Evolutionary conservation across 192 early-diverging fungal genomes (phyloP).

Genomic region (Phycomyces blakesleeanus): DNA sequence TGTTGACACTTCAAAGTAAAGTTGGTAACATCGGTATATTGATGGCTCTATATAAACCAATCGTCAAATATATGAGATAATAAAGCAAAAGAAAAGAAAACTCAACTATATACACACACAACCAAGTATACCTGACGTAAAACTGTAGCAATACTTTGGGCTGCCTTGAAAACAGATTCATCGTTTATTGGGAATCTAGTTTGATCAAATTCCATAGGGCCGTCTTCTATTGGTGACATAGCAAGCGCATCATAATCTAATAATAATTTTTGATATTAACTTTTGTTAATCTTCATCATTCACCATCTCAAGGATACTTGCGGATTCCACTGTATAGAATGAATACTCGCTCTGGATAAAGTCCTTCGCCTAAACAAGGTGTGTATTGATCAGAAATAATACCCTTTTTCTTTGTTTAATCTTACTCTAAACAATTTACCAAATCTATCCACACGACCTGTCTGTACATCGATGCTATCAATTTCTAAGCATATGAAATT

Average conservation of each 20-base stretch:
- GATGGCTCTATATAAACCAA: conserved; percentile 64
- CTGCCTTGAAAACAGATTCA: conserved; percentile 35
- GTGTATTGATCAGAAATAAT: not conserved
- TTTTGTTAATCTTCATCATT: too few species aligned
- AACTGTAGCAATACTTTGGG: conserved; percentile 35
- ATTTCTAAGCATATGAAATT: conserved; percentile 52
- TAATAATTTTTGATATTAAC: too few species aligned
- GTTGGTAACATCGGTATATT: conserved; percentile 68
- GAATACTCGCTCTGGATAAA: conserved; percentile 45
- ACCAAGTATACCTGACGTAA: conserved; percentile 49
- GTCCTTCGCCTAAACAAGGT: conserved; percentile 43
- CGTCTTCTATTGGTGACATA: conserved; percentile 49
- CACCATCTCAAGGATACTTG: conserved; percentile 23
- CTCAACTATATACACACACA: too few species aligned
- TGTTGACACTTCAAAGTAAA: conserved; percentile 67
- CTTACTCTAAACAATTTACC: conserved; percentile 39
- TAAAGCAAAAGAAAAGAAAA: too few species aligned
- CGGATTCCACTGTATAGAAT: conserved; percentile 49
- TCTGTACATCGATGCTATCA: conserved; percentile 69
- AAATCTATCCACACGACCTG: conserved; percentile 67
- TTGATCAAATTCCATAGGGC: conserved; percentile 68
- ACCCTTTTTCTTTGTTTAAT: not conserved
- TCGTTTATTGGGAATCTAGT: conserved; percentile 52
- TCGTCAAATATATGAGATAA: too few species aligned
- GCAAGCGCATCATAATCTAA: conserved; percentile 79